These are phyloP conservation scores for Coemansia umbellata DNA, from an alignment of 192 early-diverging fungal genomes.

Conservation along the genomic window DNA sequence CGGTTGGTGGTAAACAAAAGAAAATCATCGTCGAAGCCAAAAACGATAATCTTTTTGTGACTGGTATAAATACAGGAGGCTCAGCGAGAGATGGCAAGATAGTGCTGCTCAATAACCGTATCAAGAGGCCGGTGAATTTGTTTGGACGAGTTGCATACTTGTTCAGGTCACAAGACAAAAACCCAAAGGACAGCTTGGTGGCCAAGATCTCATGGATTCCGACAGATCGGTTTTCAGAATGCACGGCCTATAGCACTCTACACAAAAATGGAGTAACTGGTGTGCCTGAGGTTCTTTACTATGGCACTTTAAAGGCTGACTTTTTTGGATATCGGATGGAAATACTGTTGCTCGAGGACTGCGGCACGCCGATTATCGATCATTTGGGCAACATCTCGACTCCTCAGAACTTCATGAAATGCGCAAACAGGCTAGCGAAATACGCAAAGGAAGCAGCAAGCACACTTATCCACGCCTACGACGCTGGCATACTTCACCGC, in stretches of 20 bases:
- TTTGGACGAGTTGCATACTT: not conserved
- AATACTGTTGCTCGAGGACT: not conserved
- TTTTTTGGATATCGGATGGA: conserved; percentile 8
- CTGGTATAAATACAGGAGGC: not conserved
- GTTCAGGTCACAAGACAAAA: not conserved
- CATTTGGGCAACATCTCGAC: too few relatives aligned
- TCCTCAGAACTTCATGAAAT: too few relatives aligned
- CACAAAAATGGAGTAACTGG: not conserved
- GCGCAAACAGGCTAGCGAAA: too few relatives aligned
- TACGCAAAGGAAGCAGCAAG: too few relatives aligned
- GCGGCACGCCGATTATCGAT: not conserved
- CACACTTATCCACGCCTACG: too few relatives aligned
- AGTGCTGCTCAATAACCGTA: not conserved
- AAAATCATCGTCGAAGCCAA: not conserved
- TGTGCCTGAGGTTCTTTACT: not conserved
- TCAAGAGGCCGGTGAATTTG: not conserved
- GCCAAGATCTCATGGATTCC: conserved; percentile 1
- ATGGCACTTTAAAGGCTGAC: not conserved
- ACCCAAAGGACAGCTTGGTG: too few relatives aligned
- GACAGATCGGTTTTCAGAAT: not conserved
- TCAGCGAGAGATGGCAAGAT: too few relatives aligned
- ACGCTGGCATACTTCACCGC: too few relatives aligned
- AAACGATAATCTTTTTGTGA: not conserved
- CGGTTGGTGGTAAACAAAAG: not conserved
- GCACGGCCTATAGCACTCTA: not conserved